Conservation (phyloP, 805 yeast genomes). For the Wickerhamiella shivajii region DNA sequence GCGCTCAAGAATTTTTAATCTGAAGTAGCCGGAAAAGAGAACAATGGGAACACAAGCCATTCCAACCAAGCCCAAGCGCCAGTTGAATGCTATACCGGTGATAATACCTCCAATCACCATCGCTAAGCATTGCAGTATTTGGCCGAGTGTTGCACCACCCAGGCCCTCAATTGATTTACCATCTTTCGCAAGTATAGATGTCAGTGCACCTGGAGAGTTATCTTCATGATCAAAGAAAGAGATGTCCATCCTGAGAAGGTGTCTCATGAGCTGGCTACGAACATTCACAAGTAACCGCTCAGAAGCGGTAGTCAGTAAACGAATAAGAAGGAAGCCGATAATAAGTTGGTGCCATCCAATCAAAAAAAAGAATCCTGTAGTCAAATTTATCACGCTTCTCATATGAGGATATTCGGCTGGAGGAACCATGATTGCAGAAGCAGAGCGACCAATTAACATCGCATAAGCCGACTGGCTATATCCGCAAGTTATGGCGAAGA, state of each 20-base stretch:
- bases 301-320: slow-evolving; percentile 10
- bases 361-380: slow-evolving; percentile 10
- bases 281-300: slow-evolving; percentile 18
- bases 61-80: slow-evolving; percentile 20
- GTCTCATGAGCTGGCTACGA: slow-evolving; percentile 14
- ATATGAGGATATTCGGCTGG: slow-evolving; percentile 12
- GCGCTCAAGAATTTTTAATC: slow-evolving; percentile 13
- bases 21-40: slow-evolving; percentile 18
- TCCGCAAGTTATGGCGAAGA: slow-evolving; percentile 14
- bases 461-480: slow-evolving; percentile 16
- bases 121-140: slow-evolving; percentile 16
- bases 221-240: slow-evolving; percentile 19
- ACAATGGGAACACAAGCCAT: slow-evolving; percentile 16
- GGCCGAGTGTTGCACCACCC: slow-evolving; percentile 21
- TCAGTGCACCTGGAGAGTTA: slow-evolving; percentile 19
- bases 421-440: slow-evolving; percentile 11
- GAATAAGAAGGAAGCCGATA: slow-evolving; percentile 9
- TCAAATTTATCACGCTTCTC: slow-evolving; percentile 13
- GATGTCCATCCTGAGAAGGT: slow-evolving; percentile 20
- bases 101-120: slow-evolving; percentile 18
- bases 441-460: slow-evolving; percentile 17
- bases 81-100: slow-evolving; percentile 17
- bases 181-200: slow-evolving; percentile 19
- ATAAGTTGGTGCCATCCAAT: slow-evolving; percentile 6
- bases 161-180: slow-evolving; percentile 21